These are phyloP conservation scores for Boletus subcaerulescens DNA, from an alignment of 768 basidiomycete genomes.

Conservation along the genomic window DNA sequence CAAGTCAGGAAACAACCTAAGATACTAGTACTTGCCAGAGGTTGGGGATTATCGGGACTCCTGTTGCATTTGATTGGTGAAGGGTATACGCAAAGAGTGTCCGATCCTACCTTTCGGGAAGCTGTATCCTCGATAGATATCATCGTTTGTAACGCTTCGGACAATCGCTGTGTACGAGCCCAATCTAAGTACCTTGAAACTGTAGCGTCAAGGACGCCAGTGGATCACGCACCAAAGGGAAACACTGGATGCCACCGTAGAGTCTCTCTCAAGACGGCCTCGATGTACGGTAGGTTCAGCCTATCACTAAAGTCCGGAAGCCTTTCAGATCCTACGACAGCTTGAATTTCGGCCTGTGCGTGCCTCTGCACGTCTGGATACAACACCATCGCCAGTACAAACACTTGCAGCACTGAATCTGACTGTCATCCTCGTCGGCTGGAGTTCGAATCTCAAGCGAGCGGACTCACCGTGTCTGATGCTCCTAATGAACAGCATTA, in stretches of 20 bases:
- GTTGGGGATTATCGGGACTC: constrained; percentile 5
- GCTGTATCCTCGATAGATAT: constrained; percentile 8
- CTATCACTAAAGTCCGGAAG: constrained; percentile 1
- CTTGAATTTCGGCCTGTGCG: constrained; percentile 5
- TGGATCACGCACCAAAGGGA: constrained; percentile 3
- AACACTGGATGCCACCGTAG: constrained; percentile 7
- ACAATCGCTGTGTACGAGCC: background rate
- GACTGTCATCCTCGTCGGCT: background rate
- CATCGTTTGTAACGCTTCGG: constrained; percentile 5
- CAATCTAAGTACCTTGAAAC: background rate
- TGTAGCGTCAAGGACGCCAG: background rate
- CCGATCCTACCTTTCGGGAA: constrained; percentile 4
- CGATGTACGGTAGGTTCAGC: background rate
- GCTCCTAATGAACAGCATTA: constrained; percentile 1
- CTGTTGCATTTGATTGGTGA: background rate
- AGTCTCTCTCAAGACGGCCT: constrained; percentile 4
- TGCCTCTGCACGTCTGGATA: constrained; percentile 8
- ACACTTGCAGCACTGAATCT: background rate
- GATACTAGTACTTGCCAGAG: background rate
- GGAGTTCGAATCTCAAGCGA: background rate
- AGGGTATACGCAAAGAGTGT: too few species aligned
- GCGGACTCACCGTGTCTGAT: constrained; percentile 5
- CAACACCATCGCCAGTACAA: constrained; percentile 8
- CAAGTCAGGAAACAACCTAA: background rate
- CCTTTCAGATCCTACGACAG: constrained; percentile 5